Evolutionary conservation across 495 filamentous ascomycete genomes (phyloP).

Genomic region (Podospora sp.): DNA sequence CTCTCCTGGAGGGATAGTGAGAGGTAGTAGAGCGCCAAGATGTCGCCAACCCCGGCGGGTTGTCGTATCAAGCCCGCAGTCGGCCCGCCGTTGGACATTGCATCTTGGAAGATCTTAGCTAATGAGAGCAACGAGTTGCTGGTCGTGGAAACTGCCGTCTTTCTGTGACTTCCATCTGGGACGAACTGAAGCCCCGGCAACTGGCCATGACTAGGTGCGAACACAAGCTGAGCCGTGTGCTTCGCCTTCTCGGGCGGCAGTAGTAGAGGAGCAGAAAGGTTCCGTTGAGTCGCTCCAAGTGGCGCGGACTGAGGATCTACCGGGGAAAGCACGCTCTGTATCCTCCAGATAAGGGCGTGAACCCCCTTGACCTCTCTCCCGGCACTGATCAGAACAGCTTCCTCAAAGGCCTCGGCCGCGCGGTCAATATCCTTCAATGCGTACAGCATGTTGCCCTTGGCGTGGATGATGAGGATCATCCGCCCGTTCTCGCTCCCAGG

Average conservation of each 20-base stretch:
- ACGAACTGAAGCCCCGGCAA: slow-evolving; percentile 83
- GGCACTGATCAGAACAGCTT: slow-evolving; percentile 86
- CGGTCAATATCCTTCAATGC: slow-evolving; percentile 79
- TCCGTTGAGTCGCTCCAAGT: slow-evolving; percentile 23
- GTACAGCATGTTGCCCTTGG: slow-evolving; percentile 98
- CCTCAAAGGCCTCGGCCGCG: slow-evolving; percentile 90
- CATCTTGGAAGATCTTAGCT: slow-evolving; percentile 98
- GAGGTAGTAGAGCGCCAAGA: slow-evolving; percentile 93
- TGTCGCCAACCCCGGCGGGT: slow-evolving; percentile 83
- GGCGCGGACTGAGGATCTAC: slow-evolving; percentile 37
- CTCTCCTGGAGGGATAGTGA: slow-evolving; percentile 94
- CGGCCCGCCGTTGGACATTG: slow-evolving; percentile 80
- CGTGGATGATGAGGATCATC: slow-evolving; percentile 89
- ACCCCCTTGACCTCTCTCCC: slow-evolving; percentile 74
- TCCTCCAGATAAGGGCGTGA: slow-evolving; percentile 76
- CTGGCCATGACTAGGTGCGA: slow-evolving; percentile 68
- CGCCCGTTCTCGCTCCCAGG: slow-evolving; percentile 89
- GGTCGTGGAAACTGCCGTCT: slow-evolving; percentile 85
- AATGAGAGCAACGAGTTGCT: slow-evolving; percentile 94
- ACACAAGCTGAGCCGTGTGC: slow-evolving; percentile 82
- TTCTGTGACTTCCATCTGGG: slow-evolving; percentile 69
- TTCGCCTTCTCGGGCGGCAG: slow-evolving; percentile 83
- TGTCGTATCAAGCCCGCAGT: slow-evolving; percentile 59
- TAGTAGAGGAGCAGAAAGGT: slow-evolving; percentile 57
- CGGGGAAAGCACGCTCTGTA: slow-evolving; percentile 69